A percentile compares a stretch with the other conserved stretches of the same genome.
phyloP scores from a whole-genome alignment of 2,329 filamentous ascomycete genomes.

The Graphiopsis chlorocephala region DNA sequence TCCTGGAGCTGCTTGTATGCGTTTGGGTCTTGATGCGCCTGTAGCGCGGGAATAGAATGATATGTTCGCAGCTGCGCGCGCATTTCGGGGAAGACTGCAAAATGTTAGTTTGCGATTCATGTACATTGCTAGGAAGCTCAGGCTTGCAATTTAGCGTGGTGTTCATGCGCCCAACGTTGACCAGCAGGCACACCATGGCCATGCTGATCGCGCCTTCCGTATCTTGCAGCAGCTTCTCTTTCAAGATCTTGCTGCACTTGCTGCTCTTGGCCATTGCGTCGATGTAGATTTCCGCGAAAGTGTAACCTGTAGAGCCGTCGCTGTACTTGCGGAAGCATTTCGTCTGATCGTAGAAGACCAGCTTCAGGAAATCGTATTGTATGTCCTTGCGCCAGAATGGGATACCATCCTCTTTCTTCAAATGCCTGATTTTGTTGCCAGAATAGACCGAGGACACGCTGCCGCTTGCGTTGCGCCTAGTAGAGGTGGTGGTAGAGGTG shows the following conservation, averaged over 20 bases:
- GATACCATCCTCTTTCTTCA: constrained; percentile 87
- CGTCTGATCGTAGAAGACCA: constrained; percentile 72
- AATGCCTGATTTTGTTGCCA: constrained; percentile 74
- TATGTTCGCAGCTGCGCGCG: constrained; percentile 95
- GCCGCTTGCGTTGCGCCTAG: constrained; percentile 61
- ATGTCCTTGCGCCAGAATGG: constrained; percentile 85
- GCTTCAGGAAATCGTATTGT: constrained; percentile 79
- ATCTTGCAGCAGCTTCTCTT: constrained; percentile 93
- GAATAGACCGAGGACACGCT: constrained; percentile 66
- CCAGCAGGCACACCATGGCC: constrained; percentile 97
- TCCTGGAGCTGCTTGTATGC: constrained; percentile 98
- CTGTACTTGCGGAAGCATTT: constrained; percentile 89
- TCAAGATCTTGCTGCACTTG: constrained; percentile 97
- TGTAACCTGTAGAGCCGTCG: constrained; percentile 69
- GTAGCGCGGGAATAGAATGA: constrained; percentile 93
- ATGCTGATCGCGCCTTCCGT: constrained; percentile 91
- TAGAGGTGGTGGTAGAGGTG: constrained; percentile 51
- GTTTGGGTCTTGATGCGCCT: constrained; percentile 90
- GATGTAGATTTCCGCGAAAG: constrained; percentile 94
- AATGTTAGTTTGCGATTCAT: constrained; percentile 19
- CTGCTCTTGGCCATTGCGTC: constrained; percentile 98
- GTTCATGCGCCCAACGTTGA: constrained; percentile 98
- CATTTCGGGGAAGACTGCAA: constrained; percentile 95
- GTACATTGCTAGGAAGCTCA: constrained; percentile 28
- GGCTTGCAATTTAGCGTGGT: constrained; percentile 95